Evolutionary conservation across 2,329 filamentous ascomycete species (phyloP), one percentile per base, ranked within the genome.

Genomic region (Endocalyx cinctus): DNA sequence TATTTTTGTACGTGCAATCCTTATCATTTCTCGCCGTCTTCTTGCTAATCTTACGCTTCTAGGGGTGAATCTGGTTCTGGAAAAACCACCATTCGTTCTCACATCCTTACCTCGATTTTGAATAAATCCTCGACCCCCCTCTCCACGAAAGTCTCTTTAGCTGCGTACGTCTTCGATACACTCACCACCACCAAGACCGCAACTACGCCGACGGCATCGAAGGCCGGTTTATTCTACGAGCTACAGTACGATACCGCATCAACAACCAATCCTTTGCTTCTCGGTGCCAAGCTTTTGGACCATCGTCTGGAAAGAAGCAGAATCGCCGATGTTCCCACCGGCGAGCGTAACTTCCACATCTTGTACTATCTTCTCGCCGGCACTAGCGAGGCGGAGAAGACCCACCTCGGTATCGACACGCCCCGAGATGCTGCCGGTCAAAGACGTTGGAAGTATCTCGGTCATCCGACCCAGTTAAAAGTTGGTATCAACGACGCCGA

Each of bases 171-270:
- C 39, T 98, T 98, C 58, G 92, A 98, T 57, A 85, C 87, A 3
- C 74, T 98, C 39, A 98, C 92, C 5, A 97, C 92, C 2, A 98
- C 92, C 17, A 98, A 98, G 66, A 94, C 90, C 2, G 82, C 89
- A 20, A 97, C 90, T 2, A 97, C 90, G 0, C 89, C 89, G 2
- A 95, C 87, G 2, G 92, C 92, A 17, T 97, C 90, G 31, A 97
- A 97, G 61, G 84, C 92, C 10, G 92, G 92, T 42, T 74, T 98
- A 12, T 95, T 94, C 57, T 92, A 92, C 58, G 92, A 98, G 60
- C 72, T 98, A 26, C 92, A 98, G 61, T 98, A 98, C 58, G 90
- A 98, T 58, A 94, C 87, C 1, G 79, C 87, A 0, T 82, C 88
- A 0, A 84, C 82, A 1, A 82, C 85, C 17, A 88, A 84, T 52